Evolutionary conservation across 2,329 filamentous ascomycete genomes (phyloP).

Genomic region (Fusarium hainanense): DNA sequence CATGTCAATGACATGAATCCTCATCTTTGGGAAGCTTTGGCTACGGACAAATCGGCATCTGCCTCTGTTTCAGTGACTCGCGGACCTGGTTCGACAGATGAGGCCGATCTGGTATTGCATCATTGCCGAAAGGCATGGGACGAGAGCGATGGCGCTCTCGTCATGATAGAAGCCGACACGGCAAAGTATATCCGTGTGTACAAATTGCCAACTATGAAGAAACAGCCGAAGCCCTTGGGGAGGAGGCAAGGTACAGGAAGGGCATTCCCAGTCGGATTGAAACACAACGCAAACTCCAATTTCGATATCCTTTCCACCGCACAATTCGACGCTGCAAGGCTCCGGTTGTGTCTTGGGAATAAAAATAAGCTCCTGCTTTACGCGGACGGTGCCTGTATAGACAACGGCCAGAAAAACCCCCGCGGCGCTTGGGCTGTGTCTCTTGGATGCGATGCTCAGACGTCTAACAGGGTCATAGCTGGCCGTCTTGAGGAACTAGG

Average conservation of each 20-base stretch:
- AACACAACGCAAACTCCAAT: background rate
- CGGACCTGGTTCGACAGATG: background rate
- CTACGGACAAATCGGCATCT: too few species aligned
- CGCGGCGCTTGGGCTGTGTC: background rate
- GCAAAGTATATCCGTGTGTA: background rate
- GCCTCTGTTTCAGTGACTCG: accelerated
- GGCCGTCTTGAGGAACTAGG: background rate
- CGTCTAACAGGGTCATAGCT: accelerated
- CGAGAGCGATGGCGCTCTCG: accelerated
- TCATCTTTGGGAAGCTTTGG: background rate
- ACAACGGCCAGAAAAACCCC: too few species aligned
- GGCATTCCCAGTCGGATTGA: background rate
- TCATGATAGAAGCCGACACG: background rate
- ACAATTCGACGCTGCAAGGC: too few species aligned
- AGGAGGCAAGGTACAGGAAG: background rate
- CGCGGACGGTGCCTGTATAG: too few species aligned
- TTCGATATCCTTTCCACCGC: background rate
- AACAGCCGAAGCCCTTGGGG: accelerated
- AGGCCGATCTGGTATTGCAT: background rate
- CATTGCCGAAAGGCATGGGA: background rate
- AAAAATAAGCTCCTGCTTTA: background rate
- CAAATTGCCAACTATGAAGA: accelerated
- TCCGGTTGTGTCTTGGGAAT: too few species aligned
- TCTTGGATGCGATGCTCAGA: accelerated
- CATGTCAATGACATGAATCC: background rate